phyloP scores from a whole-genome alignment of 371 early-diverging fungal genomes.

The Mucor piriformis region DNA sequence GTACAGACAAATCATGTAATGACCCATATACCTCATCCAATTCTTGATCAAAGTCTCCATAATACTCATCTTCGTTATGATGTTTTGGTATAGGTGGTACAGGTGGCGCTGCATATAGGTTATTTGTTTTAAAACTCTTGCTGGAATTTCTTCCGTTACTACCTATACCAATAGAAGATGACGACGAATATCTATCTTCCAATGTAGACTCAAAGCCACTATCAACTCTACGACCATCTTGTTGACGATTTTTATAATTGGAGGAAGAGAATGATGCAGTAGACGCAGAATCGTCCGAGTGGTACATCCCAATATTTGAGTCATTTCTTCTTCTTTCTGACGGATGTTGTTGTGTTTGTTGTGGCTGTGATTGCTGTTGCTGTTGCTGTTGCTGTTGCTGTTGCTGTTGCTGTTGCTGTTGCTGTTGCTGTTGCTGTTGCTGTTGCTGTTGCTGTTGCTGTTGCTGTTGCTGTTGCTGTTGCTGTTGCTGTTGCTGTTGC shows the following conservation, averaged over 20 bases:
- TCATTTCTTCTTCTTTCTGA: slow-evolving; percentile 30
- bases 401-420: slow-evolving; percentile 1
- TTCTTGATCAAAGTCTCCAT: slow-evolving; percentile 36
- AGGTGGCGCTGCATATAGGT: slow-evolving; percentile 34
- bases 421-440: slow-evolving; percentile 3
- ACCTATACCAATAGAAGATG: slow-evolving; percentile 11
- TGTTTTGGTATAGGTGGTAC: slow-evolving; percentile 38
- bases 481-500: slow-evolving; percentile 6
- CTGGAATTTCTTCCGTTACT: slow-evolving; percentile 18
- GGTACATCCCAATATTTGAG: slow-evolving; percentile 23
- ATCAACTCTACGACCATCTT: slow-evolving; percentile 41
- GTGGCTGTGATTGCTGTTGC: slow-evolving; percentile 4
- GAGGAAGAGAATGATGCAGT: slow-evolving; percentile 32
- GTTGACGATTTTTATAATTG: slow-evolving; percentile 22
- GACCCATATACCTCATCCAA: slow-evolving; percentile 43
- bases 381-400: slow-evolving; percentile 9
- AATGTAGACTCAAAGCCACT: slow-evolving; percentile 46
- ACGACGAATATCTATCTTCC: slow-evolving; percentile 40
- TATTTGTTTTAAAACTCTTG: slow-evolving; percentile 19
- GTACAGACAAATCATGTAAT: slow-evolving; percentile 22
- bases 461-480: slow-evolving; percentile 7
- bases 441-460: slow-evolving; percentile 5
- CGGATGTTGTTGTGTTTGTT: slow-evolving; percentile 16
- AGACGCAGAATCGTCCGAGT: slow-evolving; percentile 34
- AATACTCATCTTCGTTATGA: slow-evolving; percentile 11